Conservation (phyloP, 2,329 filamentous ascomycete species). For the Claviceps africana region DNA sequence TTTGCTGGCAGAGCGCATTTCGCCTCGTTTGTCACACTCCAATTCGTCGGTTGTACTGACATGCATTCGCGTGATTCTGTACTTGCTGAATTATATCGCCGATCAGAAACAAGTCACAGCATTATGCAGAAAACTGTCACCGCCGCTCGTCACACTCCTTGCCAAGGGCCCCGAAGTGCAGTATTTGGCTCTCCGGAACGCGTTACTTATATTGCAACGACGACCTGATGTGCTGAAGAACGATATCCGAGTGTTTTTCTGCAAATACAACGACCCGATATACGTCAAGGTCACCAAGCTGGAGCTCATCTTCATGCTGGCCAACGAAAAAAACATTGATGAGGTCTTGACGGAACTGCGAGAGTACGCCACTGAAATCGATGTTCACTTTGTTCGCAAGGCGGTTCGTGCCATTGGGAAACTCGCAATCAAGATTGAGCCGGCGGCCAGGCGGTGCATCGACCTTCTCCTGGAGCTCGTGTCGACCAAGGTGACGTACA, state of each 20-base stretch:
- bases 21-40: constrained; percentile 89
- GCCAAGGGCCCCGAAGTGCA: constrained; percentile 98
- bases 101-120: constrained; percentile 79
- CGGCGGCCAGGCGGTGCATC: constrained; percentile 80
- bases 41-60: constrained; percentile 95
- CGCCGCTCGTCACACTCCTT: constrained; percentile 82
- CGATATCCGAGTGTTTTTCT: constrained; percentile 97
- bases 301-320: constrained; percentile 97
- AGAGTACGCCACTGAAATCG: constrained; percentile 96
- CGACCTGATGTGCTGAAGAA: constrained; percentile 87
- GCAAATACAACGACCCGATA: constrained; percentile 99
- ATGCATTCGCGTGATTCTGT: constrained; percentile 89
- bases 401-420: constrained; percentile 96
- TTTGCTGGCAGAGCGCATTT: constrained; percentile 81
- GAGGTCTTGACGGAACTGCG: constrained; percentile 87
- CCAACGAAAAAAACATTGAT: constrained; percentile 86
- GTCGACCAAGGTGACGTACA: constrained; percentile 95
- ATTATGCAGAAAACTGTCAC: constrained; percentile 84
- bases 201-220: constrained; percentile 81
- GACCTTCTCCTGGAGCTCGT: constrained; percentile 85
- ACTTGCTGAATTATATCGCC: constrained; percentile 96
- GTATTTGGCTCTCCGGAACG: constrained; percentile 87
- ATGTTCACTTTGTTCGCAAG: constrained; percentile 96
- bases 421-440: constrained; percentile 96
- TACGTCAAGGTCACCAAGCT: constrained; percentile 99